These are phyloP conservation scores for Fomes fomentarius DNA, from an alignment of 1,284 basidiomycete genomes.

Conservation along the genomic window DNA sequence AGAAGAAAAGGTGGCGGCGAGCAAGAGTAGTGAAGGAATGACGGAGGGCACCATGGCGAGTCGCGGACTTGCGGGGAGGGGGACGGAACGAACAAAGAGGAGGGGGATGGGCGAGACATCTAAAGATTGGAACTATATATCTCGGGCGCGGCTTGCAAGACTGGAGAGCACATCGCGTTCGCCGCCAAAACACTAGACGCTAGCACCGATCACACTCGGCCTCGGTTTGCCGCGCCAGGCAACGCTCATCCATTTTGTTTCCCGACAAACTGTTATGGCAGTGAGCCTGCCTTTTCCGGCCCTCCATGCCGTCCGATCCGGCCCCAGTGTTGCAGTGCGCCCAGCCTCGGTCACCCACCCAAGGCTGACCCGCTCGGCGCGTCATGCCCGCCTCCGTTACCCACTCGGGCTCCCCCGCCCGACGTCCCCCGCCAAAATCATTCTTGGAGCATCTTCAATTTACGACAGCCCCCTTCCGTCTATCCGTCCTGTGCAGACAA, in stretches of 20 bases:
- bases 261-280: conserved; percentile 11
- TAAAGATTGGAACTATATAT: conserved; percentile 14
- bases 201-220: conserved; percentile 25
- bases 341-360: too few relatives aligned
- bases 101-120: conserved; percentile 7
- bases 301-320: too few relatives aligned
- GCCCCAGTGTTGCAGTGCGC: too few relatives aligned
- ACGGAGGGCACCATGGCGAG: conserved; percentile 17
- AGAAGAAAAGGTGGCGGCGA: conserved; percentile 13
- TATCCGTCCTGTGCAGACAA: too few relatives aligned
- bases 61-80: not conserved
- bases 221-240: conserved; percentile 13
- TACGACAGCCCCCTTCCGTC: too few relatives aligned
- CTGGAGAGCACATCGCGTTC: not conserved
- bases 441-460: too few relatives aligned
- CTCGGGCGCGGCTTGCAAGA: not conserved
- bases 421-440: too few relatives aligned
- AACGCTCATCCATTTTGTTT: not conserved
- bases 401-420: too few relatives aligned
- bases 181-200: not conserved
- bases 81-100: not conserved
- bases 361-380: too few relatives aligned
- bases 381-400: too few relatives aligned
- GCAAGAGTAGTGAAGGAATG: conserved; percentile 19
- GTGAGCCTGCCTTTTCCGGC: conserved; percentile 15